Evolutionary conservation across 805 yeast genomes (phyloP).

Genomic region (baker's yeast (Saccharomyces cerevisiae)): DNA sequence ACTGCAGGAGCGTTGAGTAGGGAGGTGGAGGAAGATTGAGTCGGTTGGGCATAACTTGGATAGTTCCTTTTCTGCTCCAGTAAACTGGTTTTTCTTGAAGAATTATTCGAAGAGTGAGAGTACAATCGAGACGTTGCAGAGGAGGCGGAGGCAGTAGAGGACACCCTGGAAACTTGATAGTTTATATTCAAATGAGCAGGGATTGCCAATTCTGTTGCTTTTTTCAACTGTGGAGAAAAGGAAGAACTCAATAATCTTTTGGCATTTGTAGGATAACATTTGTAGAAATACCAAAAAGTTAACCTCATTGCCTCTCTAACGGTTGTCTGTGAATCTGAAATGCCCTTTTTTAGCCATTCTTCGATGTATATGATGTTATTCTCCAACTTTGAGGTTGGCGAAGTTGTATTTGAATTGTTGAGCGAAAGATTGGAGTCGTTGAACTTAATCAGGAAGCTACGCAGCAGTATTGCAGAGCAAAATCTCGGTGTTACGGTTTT

Average conservation of each 20-base stretch:
- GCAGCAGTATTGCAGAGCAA: constrained; percentile 63
- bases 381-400: constrained; percentile 29
- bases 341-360: constrained; percentile 47
- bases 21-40: constrained; percentile 13
- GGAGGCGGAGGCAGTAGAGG: constrained; percentile 7
- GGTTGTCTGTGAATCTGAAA: constrained; percentile 70
- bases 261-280: constrained; percentile 46
- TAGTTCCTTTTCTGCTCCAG: constrained; percentile 12
- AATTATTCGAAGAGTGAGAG: constrained; percentile 25
- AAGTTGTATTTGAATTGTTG: constrained; percentile 16
- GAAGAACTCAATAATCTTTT: constrained; percentile 31
- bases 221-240: constrained; percentile 31
- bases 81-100: constrained; percentile 37
- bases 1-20: neutral
- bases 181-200: constrained; percentile 33
- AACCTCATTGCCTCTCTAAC: constrained; percentile 71
- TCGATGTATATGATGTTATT: constrained; percentile 32
- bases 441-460: constrained; percentile 49
- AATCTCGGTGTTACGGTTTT: constrained; percentile 65
- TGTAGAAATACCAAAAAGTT: constrained; percentile 63
- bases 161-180: constrained; percentile 9
- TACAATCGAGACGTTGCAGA: constrained; percentile 3
- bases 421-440: constrained; percentile 12
- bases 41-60: constrained; percentile 29
- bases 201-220: constrained; percentile 53